phyloP scores from a whole-genome alignment of 768 basidiomycete species.

The Mycena filopes region DNA sequence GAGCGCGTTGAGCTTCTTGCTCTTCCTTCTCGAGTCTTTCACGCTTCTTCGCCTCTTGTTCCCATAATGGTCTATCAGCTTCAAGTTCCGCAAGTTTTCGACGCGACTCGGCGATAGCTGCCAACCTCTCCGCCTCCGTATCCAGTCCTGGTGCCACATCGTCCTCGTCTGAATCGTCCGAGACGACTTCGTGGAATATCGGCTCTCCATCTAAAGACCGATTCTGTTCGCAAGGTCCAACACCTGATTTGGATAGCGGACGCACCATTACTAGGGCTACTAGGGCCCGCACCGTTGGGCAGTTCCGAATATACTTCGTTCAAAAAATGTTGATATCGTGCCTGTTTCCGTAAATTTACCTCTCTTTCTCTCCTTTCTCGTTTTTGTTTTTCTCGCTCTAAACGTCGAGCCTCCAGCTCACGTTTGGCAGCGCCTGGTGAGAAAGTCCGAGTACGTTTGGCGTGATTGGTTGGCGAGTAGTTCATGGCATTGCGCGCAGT shows the following conservation, averaged over 20 bases:
- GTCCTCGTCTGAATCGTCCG: constrained; percentile 27
- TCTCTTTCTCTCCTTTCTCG: constrained; percentile 51
- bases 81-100: constrained; percentile 77
- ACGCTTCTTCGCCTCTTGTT: constrained; percentile 60
- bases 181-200: constrained; percentile 19
- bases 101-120: constrained; percentile 69
- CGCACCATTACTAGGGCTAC: constrained; percentile 22
- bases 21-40: constrained; percentile 54
- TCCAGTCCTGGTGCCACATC: constrained; percentile 37
- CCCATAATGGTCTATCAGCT: constrained; percentile 70
- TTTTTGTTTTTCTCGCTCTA: constrained; percentile 55
- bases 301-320: constrained; percentile 53
- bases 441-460: constrained; percentile 63
- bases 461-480: constrained; percentile 44
- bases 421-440: constrained; percentile 55
- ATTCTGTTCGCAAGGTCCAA: not conserved
- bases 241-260: not conserved
- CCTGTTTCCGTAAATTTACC: constrained; percentile 49
- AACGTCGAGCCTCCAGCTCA: constrained; percentile 48
- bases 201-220: constrained; percentile 18
- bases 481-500: constrained; percentile 43
- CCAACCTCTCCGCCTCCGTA: constrained; percentile 51
- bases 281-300: constrained; percentile 34
- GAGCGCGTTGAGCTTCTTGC: constrained; percentile 50
- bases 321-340: constrained; percentile 51